phyloP scores from a whole-genome alignment of 805 yeast species.

The Komagataella ulmi region DNA sequence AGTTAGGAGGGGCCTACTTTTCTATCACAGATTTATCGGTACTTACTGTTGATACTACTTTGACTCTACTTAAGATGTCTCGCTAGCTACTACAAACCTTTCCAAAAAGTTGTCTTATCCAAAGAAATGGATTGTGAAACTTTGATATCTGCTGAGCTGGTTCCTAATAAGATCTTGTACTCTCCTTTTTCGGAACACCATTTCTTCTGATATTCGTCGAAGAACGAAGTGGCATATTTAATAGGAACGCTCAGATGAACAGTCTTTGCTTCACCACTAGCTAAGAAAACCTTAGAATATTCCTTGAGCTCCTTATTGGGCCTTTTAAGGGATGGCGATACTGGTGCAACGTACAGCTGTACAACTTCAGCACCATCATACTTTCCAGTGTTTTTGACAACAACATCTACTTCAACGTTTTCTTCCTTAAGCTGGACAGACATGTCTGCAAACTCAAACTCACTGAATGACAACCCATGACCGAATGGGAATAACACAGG shows the following conservation, averaged over 20 bases:
- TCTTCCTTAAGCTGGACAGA: conserved; percentile 11
- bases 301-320: conserved; percentile 51
- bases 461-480: conserved; percentile 27
- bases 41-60: not conserved
- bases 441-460: conserved; percentile 19
- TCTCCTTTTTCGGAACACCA: conserved; percentile 42
- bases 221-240: conserved; percentile 41
- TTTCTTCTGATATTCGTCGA: conserved; percentile 29
- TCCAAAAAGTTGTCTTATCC: conserved; percentile 1
- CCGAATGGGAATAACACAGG: conserved; percentile 30
- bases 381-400: conserved; percentile 32
- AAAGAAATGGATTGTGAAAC: not conserved
- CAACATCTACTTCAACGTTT: conserved; percentile 15
- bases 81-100: not conserved
- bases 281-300: conserved; percentile 33
- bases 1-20: no score
- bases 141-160: not conserved
- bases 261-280: conserved; percentile 27
- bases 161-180: conserved; percentile 35
- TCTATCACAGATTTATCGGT: no score
- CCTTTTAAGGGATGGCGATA: conserved; percentile 25
- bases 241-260: conserved; percentile 25
- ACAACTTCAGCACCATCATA: conserved; percentile 36
- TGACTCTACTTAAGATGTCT: not conserved
- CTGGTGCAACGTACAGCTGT: conserved; percentile 33